Base-by-base conservation (phyloP, 345 rosid species). In the Eucalyptus grandis region DNA sequence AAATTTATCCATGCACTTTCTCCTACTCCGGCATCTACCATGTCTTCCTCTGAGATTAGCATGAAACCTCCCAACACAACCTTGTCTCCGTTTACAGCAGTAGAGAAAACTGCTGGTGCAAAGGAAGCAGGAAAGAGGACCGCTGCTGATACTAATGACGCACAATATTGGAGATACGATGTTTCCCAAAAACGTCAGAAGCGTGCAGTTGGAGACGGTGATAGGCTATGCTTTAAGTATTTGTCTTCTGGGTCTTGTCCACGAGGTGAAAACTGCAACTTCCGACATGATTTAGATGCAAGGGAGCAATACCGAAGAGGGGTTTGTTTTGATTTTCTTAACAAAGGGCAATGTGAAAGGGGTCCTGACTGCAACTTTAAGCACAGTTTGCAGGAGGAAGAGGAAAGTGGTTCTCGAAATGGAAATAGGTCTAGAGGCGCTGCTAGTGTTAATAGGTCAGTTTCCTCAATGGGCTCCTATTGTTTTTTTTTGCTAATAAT, bases 111-210 rank as follows among this genome's bases (percentile, higher is more conserved):
- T 56, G 86, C 91, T 90, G 37, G 69, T 89, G 86, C 86, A 87
- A 90, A 93, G 90, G 98, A 95, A 89, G 89, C 89, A 16, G 90
- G 92, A 82, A 97, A 95, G 92, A 94, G 98, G 90, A 67, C 92
- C 81, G 87, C 88, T 85, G 95, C 94, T 85, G 90, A 67, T 91
- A 91, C 49, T 88, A 88, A 94, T 58, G 99, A 98, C 89, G 93
- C 96, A 65, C 99, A 97, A 87, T 96, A 95, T 88, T 97, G 99
- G 99, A 97, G 99, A 93, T 98, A 97, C 49, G 99, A 98, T 93
- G 97, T 96, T 88, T 90, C 98, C 40, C 93, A 92, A 86, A 98
- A 98, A 93, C 95, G 98, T 53, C 95, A 95, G 91, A 98, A 91
- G 92, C 89, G 92, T 93, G 99, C 95, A 87, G 91, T 89, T 89